Evolutionary conservation across 2,329 filamentous ascomycete species (phyloP), one percentile per base, ranked within the genome.

Genomic region (Zymoseptoria tritici): DNA sequence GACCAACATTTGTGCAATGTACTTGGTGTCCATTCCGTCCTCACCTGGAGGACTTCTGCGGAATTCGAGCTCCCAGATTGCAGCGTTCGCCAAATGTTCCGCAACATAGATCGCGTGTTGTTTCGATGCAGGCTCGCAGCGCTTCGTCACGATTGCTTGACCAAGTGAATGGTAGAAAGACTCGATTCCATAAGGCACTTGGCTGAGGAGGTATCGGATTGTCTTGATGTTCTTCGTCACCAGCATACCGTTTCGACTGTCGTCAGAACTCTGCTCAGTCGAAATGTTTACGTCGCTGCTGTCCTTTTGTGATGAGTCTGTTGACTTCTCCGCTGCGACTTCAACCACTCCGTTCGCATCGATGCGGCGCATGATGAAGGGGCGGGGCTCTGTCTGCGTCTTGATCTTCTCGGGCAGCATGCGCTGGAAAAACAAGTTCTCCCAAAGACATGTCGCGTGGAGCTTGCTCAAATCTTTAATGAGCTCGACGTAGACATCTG

Each of bases 81-180:
- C 51, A 21, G 86, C 85, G 60, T 86, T 80, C 2, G 89, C 89
- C 64, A 97, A 80, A 22, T 89, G 85, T 64, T 87, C 83, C 4
- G 84, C 83, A 42, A 88, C 83, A 60, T 81, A 75, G 20, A 77
- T 78, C 31, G 83, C 82, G 72, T 85, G 85, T 69, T 87, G 84
- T 68, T 81, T 84, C 63, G 80, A 77, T 57, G 83, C 82, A 2
- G 77, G 68, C 67, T 97, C 91, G 26, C 84, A 63, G 55, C 91
- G 85, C 60, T 90, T 88, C 51, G 85, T 85, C 3, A 96, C 80
- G 21, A 97, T 78, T 16, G 88, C 84, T 73, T 91, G 94, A 11
- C 93, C 93, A 51, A 97, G 78, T 1, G 86, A 87, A 69, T 96
- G 90, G 71, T 96, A 88, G 66, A 97, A 89, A 0, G 89, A 87